A percentile compares a stretch with the other conserved stretches of the same genome.
These are phyloP conservation scores for Cajanus cajan DNA, from an alignment of 306 rosid species.

Conservation along the genomic window DNA sequence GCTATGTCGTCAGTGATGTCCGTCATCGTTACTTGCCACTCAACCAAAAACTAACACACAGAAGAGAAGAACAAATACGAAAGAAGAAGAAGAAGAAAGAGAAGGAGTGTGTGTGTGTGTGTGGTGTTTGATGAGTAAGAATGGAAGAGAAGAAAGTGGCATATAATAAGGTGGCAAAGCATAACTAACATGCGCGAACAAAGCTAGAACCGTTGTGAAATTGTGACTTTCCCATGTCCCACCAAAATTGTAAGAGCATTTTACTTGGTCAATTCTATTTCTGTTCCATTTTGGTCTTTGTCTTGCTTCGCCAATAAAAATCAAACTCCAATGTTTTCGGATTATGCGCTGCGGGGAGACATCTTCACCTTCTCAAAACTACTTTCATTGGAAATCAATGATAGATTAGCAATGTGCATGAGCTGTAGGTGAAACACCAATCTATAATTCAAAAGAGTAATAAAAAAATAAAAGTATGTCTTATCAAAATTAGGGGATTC, in stretches of 20 bases:
- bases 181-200: constrained; percentile 35
- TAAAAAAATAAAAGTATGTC: too few species aligned
- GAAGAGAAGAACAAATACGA: not conserved
- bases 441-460: too few species aligned
- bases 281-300: not conserved
- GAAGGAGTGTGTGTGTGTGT: not conserved
- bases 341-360: too few species aligned
- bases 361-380: too few species aligned
- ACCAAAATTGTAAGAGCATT: not conserved
- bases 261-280: not conserved
- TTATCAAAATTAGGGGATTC: too few species aligned
- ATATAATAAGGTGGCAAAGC: not conserved
- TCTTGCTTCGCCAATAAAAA: not conserved
- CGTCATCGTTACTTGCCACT: constrained; percentile 56
- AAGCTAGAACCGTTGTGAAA: constrained; percentile 6
- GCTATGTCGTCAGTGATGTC: constrained; percentile 90
- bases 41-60: not conserved
- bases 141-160: not conserved
- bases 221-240: not conserved
- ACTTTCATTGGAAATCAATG: too few species aligned
- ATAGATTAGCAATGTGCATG: too few species aligned
- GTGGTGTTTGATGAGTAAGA: not conserved
- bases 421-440: too few species aligned
- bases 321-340: not conserved
- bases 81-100: not conserved